These are phyloP conservation scores for Ogataea paradorogensis DNA, from an alignment of 805 yeast genomes.

Conservation along the genomic window DNA sequence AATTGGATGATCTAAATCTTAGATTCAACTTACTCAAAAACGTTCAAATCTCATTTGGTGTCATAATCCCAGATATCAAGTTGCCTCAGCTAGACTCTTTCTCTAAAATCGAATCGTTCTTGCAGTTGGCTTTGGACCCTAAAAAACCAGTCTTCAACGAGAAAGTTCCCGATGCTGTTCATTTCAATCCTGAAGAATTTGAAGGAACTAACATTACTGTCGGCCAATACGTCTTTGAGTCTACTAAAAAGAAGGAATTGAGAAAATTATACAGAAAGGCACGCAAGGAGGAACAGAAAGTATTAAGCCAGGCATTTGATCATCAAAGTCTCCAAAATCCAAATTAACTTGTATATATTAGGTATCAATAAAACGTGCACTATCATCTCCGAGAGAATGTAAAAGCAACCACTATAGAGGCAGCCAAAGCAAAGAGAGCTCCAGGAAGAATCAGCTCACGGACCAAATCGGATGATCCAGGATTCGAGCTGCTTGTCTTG, in stretches of 20 bases:
- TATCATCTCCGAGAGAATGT: conserved; percentile 43
- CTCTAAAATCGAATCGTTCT: conserved; percentile 37
- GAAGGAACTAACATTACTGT: conserved; percentile 55
- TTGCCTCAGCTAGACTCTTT: conserved; percentile 42
- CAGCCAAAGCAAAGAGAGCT: conserved; percentile 56
- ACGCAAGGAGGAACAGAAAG: conserved; percentile 22
- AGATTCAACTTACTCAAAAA: conserved; percentile 50
- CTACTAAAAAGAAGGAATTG: conserved; percentile 43
- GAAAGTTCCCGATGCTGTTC: conserved; percentile 68
- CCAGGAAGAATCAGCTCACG: conserved; percentile 65
- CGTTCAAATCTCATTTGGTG: conserved; percentile 47
- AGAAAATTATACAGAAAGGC: conserved; percentile 43
- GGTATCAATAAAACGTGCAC: conserved; percentile 11
- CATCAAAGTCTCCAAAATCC: conserved; percentile 5
- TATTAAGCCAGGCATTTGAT: conserved; percentile 2
- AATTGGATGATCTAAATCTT: conserved; percentile 41
- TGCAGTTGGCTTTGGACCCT: conserved; percentile 37
- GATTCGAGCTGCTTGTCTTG: conserved; percentile 4
- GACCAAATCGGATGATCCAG: conserved; percentile 34
- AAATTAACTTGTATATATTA: conserved; percentile 15
- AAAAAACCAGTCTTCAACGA: conserved; percentile 47
- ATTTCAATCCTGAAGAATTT: conserved; percentile 53
- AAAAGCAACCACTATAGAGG: conserved; percentile 55
- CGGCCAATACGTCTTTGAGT: conserved; percentile 47
- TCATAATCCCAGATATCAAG: conserved; percentile 51